Conservation (phyloP, 306 rosid genomes). For the Prunus campanulata region DNA sequence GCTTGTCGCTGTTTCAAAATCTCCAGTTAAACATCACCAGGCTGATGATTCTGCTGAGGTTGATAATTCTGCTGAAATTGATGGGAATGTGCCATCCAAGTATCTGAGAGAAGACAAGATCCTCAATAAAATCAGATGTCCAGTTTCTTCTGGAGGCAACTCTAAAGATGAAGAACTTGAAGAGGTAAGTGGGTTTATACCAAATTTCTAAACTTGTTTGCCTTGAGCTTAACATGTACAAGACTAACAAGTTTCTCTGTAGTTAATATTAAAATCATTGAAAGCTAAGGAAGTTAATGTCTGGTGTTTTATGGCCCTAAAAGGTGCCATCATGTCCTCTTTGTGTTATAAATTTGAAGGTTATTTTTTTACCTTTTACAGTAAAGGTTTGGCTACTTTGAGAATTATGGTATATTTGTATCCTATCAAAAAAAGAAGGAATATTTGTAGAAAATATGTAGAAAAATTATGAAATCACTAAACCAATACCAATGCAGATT, state of each 20-base stretch:
- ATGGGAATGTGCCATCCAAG: slow-evolving; percentile 43
- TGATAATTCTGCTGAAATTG: slow-evolving; percentile 32
- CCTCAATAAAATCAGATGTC: slow-evolving; percentile 31
- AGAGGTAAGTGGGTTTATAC: slow-evolving; percentile 47
- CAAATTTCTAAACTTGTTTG: background rate
- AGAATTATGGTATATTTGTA: background rate
- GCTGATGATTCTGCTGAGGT: slow-evolving; percentile 34
- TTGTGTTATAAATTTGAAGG: background rate
- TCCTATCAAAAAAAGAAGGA: background rate
- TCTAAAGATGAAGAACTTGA: slow-evolving; percentile 29
- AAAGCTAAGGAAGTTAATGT: background rate
- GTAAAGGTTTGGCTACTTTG: background rate
- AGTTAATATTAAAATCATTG: background rate
- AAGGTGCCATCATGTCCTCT: background rate
- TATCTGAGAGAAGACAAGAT: slow-evolving; percentile 38
- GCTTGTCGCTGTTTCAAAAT: slow-evolving; percentile 32
- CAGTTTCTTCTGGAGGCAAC: slow-evolving; percentile 39
- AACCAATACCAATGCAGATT: background rate
- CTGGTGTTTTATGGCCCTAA: background rate
- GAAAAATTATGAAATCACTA: background rate
- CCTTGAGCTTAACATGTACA: background rate
- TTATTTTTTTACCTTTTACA: background rate
- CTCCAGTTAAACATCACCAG: slow-evolving; percentile 28
- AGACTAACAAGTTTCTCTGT: background rate
- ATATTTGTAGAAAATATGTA: background rate